These are phyloP conservation scores for Tulasnella sp. DNA, from an alignment of 768 basidiomycete species.

Conservation along the genomic window DNA sequence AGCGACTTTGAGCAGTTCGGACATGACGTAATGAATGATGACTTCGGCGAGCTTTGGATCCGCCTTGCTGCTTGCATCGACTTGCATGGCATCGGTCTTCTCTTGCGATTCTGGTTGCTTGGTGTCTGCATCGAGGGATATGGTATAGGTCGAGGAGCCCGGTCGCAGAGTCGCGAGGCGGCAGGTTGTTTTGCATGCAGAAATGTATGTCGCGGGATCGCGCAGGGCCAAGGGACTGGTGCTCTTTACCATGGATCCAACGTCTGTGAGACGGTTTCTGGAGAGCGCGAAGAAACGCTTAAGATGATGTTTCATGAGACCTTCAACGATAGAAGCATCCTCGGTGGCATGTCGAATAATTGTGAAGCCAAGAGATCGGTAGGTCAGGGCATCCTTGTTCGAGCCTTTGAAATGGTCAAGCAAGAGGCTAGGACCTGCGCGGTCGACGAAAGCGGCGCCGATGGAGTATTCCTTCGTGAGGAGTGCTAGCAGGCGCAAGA, in stretches of 20 bases:
- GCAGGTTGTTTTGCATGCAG: slow-evolving; percentile 66
- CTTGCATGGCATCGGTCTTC: slow-evolving; percentile 33
- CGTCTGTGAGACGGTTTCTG: slow-evolving; percentile 56
- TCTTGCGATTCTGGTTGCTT: not conserved
- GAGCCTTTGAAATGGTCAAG: slow-evolving; percentile 60
- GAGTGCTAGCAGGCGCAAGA: slow-evolving; percentile 75
- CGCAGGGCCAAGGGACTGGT: slow-evolving; percentile 78
- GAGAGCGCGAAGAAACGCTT: slow-evolving; percentile 73
- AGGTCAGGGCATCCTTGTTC: slow-evolving; percentile 53
- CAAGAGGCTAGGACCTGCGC: slow-evolving; percentile 57
- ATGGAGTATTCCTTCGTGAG: slow-evolving; percentile 68
- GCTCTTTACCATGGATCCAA: slow-evolving; percentile 66
- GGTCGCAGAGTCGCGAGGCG: slow-evolving; percentile 53
- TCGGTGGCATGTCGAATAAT: slow-evolving; percentile 92
- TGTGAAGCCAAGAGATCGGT: slow-evolving; percentile 77
- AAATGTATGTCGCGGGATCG: slow-evolving; percentile 70
- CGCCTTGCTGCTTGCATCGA: slow-evolving; percentile 34
- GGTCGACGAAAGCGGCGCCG: slow-evolving; percentile 64
- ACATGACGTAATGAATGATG: slow-evolving; percentile 58
- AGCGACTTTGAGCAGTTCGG: slow-evolving; percentile 61
- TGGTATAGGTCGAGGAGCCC: slow-evolving; percentile 11
- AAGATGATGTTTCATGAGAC: slow-evolving; percentile 77
- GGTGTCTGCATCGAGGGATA: slow-evolving; percentile 28
- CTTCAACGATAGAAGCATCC: slow-evolving; percentile 57
- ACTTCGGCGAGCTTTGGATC: slow-evolving; percentile 32